Conservation (phyloP, 148 eudicot species). For the Vaccinium corymbosum region DNA sequence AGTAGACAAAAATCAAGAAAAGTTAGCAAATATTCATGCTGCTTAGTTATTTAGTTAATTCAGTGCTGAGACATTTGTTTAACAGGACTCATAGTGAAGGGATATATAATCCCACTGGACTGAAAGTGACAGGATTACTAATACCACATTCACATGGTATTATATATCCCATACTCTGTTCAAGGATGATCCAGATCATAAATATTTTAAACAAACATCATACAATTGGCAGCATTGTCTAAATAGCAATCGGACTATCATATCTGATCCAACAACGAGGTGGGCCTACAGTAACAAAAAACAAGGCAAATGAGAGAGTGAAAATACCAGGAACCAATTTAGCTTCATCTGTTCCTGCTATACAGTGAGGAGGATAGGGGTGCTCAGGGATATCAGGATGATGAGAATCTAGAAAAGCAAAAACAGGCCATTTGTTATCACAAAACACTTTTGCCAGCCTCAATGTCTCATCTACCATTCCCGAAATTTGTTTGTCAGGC, state of each 20-base stretch:
- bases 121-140: too few species aligned
- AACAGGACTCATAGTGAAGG: too few species aligned
- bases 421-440: constrained; percentile 68
- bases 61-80: too few species aligned
- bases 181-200: too few species aligned
- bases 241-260: too few species aligned
- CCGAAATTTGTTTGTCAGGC: constrained; percentile 59
- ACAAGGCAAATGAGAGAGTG: neutral
- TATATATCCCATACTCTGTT: too few species aligned
- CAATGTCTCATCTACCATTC: constrained; percentile 72
- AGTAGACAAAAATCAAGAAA: constrained; percentile 12
- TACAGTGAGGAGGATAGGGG: constrained; percentile 95
- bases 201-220: too few species aligned
- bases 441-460: constrained; percentile 62
- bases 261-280: too few species aligned
- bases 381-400: constrained; percentile 87
- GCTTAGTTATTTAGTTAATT: too few species aligned
- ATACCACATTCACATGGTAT: too few species aligned
- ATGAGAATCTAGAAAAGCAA: constrained; percentile 79
- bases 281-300: neutral
- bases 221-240: too few species aligned
- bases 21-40: neutral
- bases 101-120: too few species aligned
- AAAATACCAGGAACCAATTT: constrained; percentile 73
- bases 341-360: constrained; percentile 72